A percentile compares a stretch with the other conserved stretches of the same genome.
phyloP scores from a whole-genome alignment of 2,329 filamentous ascomycete species.

The Monosporascus cannonballus region DNA sequence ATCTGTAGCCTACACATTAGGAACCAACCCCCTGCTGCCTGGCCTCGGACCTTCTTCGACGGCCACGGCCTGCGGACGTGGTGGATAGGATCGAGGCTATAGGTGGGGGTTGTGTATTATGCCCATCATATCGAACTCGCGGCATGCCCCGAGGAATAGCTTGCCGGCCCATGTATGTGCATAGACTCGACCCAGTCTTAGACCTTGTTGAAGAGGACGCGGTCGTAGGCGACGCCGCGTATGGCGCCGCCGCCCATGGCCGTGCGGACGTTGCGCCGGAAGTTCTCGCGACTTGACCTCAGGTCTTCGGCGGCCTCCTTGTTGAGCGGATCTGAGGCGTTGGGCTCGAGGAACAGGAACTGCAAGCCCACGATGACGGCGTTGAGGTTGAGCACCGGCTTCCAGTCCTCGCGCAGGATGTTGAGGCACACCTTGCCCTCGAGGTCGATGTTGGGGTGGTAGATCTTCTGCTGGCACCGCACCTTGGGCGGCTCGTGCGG shows the following conservation, averaged over 20 bases:
- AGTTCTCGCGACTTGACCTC: conserved; percentile 75
- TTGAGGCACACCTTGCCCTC: conserved; percentile 98
- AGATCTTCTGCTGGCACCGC: conserved; percentile 95
- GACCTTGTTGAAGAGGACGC: conserved; percentile 58
- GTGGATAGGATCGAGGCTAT: no score
- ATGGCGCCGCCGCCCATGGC: conserved; percentile 79
- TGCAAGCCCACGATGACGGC: conserved; percentile 90
- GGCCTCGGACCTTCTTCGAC: no score
- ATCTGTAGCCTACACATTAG: neutral
- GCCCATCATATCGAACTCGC: no score
- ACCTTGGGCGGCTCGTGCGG: conserved; percentile 97
- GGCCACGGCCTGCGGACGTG: no score
- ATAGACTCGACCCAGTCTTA: neutral
- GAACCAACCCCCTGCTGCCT: no score
- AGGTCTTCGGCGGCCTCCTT: conserved; percentile 96
- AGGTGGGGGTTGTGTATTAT: no score
- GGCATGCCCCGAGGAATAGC: no score
- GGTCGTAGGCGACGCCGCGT: conserved; percentile 67
- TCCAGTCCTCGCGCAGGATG: conserved; percentile 97
- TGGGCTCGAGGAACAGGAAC: conserved; percentile 97
- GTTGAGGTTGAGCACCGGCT: conserved; percentile 93
- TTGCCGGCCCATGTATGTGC: neutral
- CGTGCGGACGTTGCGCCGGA: conserved; percentile 82
- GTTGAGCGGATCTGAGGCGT: conserved; percentile 94
- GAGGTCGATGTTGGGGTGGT: conserved; percentile 97